Evolutionary conservation across 2,329 filamentous ascomycete species (phyloP), one percentile per base, ranked within the genome.

Genomic region (Hypoxylon sp.): DNA sequence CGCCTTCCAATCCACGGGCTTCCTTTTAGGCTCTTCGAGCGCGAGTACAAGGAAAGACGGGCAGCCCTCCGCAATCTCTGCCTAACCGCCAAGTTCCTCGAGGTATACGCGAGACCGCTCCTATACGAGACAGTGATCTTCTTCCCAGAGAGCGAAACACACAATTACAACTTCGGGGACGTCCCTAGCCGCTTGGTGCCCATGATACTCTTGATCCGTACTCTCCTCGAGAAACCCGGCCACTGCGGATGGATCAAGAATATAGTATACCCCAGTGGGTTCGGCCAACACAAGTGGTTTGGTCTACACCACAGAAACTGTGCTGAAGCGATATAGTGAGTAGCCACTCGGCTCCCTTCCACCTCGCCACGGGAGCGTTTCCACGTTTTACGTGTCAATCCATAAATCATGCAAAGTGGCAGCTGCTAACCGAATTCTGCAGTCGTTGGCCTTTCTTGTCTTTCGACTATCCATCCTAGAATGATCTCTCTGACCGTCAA

Each of bases 71-170:
- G 51, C 27, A 62, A 46, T 25, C 42, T 68, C 2, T 70, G 64
- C 53, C 49, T 64, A 13, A 53, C 49, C 37, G n/a, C 40, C 17
- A 46, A 22, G 2, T 10, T 17, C 17, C 31, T 64, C 14, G 3
- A 13, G 8, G 1, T 3, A 25, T 31, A 17, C 10, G 64, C 63
- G 17, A 67, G 13, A 30, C 60, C 63, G n/a, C 58, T 65, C 20
- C 56, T 69, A 14, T 71, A 71, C 49, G 37, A 57, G 33, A 71
- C 44, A 2, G 17, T 71, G 14, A 40, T 65, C 30, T 64, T 69
- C 35, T 59, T n/a, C 48, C 25, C 25, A 27, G 25, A 8, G 40
- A 20, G 6, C 27, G 2, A 8, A 55, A 3, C 2, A 14, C 10
- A 2, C 6, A 22, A 10, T 2, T 27, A 1, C 10, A 8, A 3